A percentile compares a stretch with the other conserved stretches of the same genome.
These are phyloP conservation scores for Fusarium lyarnte DNA, from an alignment of 2,329 filamentous ascomycete genomes.

Conservation along the genomic window DNA sequence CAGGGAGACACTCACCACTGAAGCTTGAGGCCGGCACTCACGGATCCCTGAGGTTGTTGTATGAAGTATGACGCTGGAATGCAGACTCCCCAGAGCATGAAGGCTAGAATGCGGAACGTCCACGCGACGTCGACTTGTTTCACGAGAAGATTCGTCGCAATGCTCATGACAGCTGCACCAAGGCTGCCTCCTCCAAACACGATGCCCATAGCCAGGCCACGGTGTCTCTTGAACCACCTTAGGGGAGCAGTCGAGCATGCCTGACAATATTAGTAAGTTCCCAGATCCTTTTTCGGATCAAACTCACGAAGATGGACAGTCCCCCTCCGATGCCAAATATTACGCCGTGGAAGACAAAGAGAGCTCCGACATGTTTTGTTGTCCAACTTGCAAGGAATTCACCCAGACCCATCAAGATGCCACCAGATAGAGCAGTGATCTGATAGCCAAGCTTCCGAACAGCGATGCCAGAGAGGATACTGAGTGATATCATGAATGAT, in stretches of 20 bases:
- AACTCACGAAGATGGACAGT: conserved; percentile 35
- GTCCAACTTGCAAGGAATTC: conserved; percentile 45
- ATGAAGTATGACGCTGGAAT: conserved; percentile 44
- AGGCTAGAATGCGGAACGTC: conserved; percentile 43
- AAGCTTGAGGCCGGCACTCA: conserved; percentile 21
- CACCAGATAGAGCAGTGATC: conserved; percentile 36
- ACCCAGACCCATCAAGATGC: conserved; percentile 42
- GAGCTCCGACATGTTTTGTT: conserved; percentile 36
- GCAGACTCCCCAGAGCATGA: conserved; percentile 44
- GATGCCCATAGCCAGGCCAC: conserved; percentile 43
- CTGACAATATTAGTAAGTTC: accelerated
- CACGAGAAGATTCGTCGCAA: conserved; percentile 40
- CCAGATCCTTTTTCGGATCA: accelerated
- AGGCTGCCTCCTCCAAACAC: conserved; percentile 45
- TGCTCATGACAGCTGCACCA: conserved; percentile 44
- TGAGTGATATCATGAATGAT: conserved; percentile 42
- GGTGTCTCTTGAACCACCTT: conserved; percentile 41
- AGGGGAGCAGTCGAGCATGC: conserved; percentile 39
- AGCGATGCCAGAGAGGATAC: conserved; percentile 25
- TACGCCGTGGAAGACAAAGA: conserved; percentile 42
- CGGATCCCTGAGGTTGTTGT: conserved; percentile 20
- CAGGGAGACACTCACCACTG: conserved; percentile 35
- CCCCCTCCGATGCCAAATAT: conserved; percentile 43
- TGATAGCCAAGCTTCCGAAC: conserved; percentile 41
- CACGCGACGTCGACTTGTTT: conserved; percentile 36